Evolutionary conservation across 2,329 filamentous ascomycete genomes (phyloP).

Genomic region (Chrysosporium keratinophilum): DNA sequence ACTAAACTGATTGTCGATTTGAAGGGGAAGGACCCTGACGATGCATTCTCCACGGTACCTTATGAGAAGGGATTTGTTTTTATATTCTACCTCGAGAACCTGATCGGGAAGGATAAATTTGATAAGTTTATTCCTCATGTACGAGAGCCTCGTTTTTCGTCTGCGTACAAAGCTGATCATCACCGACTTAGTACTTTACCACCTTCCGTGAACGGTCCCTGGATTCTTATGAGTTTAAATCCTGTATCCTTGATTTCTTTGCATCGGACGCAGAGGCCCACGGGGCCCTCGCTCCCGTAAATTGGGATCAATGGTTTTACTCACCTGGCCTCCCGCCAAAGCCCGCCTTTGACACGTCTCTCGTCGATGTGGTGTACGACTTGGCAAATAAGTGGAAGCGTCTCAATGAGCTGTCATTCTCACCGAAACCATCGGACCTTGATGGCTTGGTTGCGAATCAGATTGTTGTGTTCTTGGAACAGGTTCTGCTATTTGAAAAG

Average conservation of each 20-base stretch:
- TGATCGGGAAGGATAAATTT: conserved; percentile 77
- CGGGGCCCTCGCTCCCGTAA: conserved; percentile 57
- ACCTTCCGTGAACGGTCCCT: conserved; percentile 77
- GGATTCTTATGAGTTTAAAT: conserved; percentile 89
- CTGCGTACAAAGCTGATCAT: conserved; percentile 9
- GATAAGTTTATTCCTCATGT: conserved; percentile 85
- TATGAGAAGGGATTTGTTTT: conserved; percentile 98
- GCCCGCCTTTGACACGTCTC: conserved; percentile 77
- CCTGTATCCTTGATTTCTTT: conserved; percentile 80
- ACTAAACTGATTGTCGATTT: conserved; percentile 84
- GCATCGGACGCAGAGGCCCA: conserved; percentile 50
- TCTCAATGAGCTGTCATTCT: conserved; percentile 38
- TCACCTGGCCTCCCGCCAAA: conserved; percentile 80
- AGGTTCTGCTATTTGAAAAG: conserved; percentile 56
- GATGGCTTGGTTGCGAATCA: conserved; percentile 72
- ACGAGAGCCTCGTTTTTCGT: conserved; percentile 14
- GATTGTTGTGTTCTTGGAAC: conserved; percentile 79
- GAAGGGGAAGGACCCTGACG: conserved; percentile 85
- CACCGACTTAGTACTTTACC: conserved; percentile 56
- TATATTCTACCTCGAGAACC: conserved; percentile 76
- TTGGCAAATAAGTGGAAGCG: conserved; percentile 74
- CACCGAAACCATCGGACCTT: conserved; percentile 59
- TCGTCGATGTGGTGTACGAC: conserved; percentile 75
- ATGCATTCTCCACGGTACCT: conserved; percentile 83
- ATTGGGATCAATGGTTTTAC: conserved; percentile 89